A percentile compares a stretch with the other conserved stretches of the same genome.
Conservation (phyloP, 495 filamentous ascomycete genomes). For the Aspergillus avenaceus region DNA sequence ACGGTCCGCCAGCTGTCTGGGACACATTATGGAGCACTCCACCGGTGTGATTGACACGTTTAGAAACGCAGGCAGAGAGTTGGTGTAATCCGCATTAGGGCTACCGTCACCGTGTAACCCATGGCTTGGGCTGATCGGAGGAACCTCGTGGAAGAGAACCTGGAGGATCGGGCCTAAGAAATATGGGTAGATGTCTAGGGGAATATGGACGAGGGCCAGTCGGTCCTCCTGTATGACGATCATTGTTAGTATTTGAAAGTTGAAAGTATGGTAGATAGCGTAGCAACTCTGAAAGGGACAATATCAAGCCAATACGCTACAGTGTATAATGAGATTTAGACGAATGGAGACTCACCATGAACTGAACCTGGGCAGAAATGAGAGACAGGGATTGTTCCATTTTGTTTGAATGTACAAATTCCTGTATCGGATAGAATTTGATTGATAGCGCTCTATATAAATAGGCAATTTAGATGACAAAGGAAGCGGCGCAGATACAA, state of each 20-base stretch:
- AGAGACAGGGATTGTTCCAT: conserved; percentile 48
- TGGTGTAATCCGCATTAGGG: conserved; percentile 26
- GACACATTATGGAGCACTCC: conserved; percentile 91
- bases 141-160: conserved; percentile 67
- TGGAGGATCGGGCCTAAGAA: conserved; percentile 81
- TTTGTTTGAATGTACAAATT: not conserved
- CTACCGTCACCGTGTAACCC: conserved; percentile 29
- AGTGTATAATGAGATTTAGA: conserved; percentile 3
- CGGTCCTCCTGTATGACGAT: conserved; percentile 66
- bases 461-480: not conserved
- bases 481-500: not conserved
- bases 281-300: not conserved
- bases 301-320: not conserved
- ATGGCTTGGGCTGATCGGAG: conserved; percentile 25
- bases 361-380: conserved; percentile 53
- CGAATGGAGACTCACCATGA: conserved; percentile 43
- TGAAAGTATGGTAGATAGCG: not conserved
- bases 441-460: not conserved
- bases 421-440: not conserved
- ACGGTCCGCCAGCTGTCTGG: conserved; percentile 61
- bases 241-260: conserved; percentile 3
- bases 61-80: conserved; percentile 68
- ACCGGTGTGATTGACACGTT: conserved; percentile 91
- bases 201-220: conserved; percentile 87
- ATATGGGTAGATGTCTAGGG: conserved; percentile 71